Evolutionary conservation across 2,329 filamentous ascomycete species (phyloP).

Genomic region (Botryotinia calthae): DNA sequence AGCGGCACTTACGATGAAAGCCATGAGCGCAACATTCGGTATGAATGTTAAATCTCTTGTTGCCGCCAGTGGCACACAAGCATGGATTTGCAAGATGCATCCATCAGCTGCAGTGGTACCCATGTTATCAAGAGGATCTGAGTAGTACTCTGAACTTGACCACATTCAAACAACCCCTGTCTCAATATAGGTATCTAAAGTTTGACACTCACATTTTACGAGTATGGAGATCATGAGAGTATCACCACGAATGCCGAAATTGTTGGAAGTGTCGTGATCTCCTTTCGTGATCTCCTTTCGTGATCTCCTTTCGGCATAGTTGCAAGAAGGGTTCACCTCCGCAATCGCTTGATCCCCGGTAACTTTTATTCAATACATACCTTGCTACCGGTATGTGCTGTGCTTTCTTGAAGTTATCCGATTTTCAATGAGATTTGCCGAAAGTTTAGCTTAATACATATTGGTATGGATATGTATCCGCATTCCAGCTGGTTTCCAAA

Average conservation of each 20-base stretch:
- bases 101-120: not conserved
- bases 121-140: not conserved
- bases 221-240: not conserved
- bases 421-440: not conserved
- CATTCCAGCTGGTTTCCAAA: not conserved
- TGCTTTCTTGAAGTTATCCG: not conserved
- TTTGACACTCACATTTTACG: not conserved
- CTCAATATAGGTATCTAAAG: not conserved
- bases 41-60: not conserved
- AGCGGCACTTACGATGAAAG: not conserved
- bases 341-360: conserved; percentile 11
- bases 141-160: not conserved
- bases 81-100: conserved; percentile 3
- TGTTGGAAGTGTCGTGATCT: not conserved
- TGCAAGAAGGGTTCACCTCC: conserved; percentile 2
- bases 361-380: not conserved
- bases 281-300: conserved; percentile 3
- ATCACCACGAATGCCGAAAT: not conserved
- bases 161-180: not conserved
- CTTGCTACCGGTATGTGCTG: not conserved
- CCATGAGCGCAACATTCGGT: not conserved
- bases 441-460: not conserved
- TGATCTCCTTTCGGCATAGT: not conserved
- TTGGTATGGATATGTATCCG: not conserved
- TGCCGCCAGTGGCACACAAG: not conserved